Evolutionary conservation across 2,329 filamentous ascomycete genomes (phyloP).

Genomic region (Grosmannia huntii): DNA sequence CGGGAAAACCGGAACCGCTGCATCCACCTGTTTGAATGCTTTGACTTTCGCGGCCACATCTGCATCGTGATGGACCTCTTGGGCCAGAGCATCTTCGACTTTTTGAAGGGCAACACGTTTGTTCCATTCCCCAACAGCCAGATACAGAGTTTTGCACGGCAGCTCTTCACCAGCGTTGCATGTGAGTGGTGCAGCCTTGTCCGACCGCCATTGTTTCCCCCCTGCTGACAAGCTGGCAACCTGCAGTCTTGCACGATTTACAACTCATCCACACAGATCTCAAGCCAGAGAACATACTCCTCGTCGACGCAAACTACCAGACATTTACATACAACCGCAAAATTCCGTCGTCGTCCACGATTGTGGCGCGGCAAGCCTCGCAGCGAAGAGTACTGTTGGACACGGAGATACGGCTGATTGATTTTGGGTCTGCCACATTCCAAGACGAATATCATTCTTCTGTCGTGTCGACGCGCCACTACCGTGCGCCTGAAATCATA

Average conservation of each 20-base stretch:
- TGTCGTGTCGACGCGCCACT: conserved; percentile 57
- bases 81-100: conserved; percentile 96
- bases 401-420: conserved; percentile 57
- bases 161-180: conserved; percentile 94
- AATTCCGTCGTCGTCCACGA: conserved; percentile 54
- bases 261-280: conserved; percentile 89
- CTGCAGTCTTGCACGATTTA: conserved; percentile 81
- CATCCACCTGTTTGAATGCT: conserved; percentile 92
- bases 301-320: conserved; percentile 53
- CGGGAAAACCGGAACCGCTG: conserved; percentile 86
- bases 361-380: conserved; percentile 45
- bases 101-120: conserved; percentile 88
- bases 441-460: conserved; percentile 63
- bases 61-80: conserved; percentile 70
- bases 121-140: conserved; percentile 97
- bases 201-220: background rate
- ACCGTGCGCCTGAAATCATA: conserved; percentile 58
- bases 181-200: conserved; percentile 52
- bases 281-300: conserved; percentile 58
- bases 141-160: conserved; percentile 91
- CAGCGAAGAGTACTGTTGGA: conserved; percentile 53
- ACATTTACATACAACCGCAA: conserved; percentile 59
- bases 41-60: conserved; percentile 94
- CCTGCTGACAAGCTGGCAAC: background rate
- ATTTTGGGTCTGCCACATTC: conserved; percentile 61